These are phyloP conservation scores for Xanthoconium stramineum DNA, from an alignment of 768 basidiomycete genomes.

Conservation along the genomic window DNA sequence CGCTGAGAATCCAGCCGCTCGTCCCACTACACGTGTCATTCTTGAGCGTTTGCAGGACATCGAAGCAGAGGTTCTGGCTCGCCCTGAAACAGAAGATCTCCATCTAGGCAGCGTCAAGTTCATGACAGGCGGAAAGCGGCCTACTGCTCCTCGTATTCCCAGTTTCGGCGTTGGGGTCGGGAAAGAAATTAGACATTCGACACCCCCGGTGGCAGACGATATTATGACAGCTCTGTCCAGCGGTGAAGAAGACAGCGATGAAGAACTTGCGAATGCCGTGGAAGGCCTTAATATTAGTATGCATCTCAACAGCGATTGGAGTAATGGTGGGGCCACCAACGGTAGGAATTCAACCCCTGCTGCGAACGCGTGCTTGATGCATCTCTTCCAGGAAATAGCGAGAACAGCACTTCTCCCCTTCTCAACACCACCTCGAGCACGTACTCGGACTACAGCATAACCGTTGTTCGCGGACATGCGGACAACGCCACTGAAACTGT, in stretches of 20 bases:
- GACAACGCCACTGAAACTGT: slow-evolving; percentile 37
- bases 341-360: slow-evolving; percentile 17
- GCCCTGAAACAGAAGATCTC: slow-evolving; percentile 63
- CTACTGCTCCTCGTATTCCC: slow-evolving; percentile 70
- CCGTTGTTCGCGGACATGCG: slow-evolving; percentile 55
- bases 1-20: slow-evolving; percentile 53
- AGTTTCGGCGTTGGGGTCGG: slow-evolving; percentile 79
- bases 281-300: slow-evolving; percentile 47
- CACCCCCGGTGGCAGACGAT: slow-evolving; percentile 35
- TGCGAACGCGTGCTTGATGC: slow-evolving; percentile 10
- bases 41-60: slow-evolving; percentile 76
- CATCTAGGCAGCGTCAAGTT: slow-evolving; percentile 87
- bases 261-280: slow-evolving; percentile 65
- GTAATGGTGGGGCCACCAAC: slow-evolving; percentile 35
- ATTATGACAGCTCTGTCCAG: slow-evolving; percentile 33
- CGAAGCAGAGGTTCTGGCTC: slow-evolving; percentile 76
- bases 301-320: slow-evolving; percentile 47
- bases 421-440: slow-evolving; percentile 43
- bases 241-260: slow-evolving; percentile 57
- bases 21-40: slow-evolving; percentile 77
- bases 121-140: slow-evolving; percentile 64
- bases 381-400: slow-evolving; percentile 31
- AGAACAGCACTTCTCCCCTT: slow-evolving; percentile 53
- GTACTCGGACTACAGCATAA: slow-evolving; percentile 65
- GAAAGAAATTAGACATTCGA: slow-evolving; percentile 46